Percentiles rank a stretch among this genome's conserved stretches.
Conservation (phyloP, 2,329 filamentous ascomycete species). For the Claviceps sp. region DNA sequence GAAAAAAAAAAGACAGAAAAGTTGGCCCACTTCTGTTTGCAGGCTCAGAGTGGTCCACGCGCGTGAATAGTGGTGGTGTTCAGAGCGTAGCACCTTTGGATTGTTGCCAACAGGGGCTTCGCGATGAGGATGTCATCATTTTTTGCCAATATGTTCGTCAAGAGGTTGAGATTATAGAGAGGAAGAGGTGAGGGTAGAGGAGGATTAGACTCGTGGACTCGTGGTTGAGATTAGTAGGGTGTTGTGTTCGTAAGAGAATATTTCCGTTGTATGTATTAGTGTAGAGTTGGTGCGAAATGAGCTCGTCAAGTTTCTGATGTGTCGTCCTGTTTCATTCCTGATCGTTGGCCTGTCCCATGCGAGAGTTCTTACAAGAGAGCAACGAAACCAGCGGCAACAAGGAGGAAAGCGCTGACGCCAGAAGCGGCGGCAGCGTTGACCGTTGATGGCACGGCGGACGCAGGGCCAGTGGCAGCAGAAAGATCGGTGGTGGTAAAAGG, state of each 20-base stretch:
- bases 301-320: background rate
- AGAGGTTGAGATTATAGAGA: background rate
- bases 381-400: conserved; percentile 22
- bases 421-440: conserved; percentile 18
- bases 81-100: background rate
- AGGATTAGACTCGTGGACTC: conserved; percentile 18
- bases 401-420: conserved; percentile 23
- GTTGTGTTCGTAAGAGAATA: conserved; percentile 3
- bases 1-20: conserved; percentile 1
- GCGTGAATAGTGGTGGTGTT: background rate
- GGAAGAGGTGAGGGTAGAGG: too few species aligned
- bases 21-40: conserved; percentile 9
- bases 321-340: background rate
- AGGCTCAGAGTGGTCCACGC: conserved; percentile 5
- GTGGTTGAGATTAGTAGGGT: conserved; percentile 15
- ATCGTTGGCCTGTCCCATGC: background rate
- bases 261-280: conserved; percentile 3
- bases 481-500: conserved; percentile 2
- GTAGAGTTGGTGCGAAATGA: conserved; percentile 2
- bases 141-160: background rate
- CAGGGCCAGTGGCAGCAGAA: conserved; percentile 7
- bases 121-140: background rate
- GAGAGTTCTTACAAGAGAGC: conserved; percentile 20
- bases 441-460: conserved; percentile 11
- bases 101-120: background rate